phyloP scores from a whole-genome alignment of 148 eudicot genomes.

The Rhododendron ferrugineum region DNA sequence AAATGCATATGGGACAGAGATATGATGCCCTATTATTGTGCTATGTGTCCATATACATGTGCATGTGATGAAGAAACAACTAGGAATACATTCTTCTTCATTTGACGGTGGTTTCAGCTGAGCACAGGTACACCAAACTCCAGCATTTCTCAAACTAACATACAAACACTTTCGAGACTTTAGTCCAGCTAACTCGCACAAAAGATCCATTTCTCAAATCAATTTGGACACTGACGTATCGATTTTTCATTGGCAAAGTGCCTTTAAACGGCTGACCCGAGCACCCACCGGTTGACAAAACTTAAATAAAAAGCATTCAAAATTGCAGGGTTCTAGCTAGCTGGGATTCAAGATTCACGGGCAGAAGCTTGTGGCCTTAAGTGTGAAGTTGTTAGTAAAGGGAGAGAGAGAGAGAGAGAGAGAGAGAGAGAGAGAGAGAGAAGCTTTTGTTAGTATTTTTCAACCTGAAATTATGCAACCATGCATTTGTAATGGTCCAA shows the following conservation, averaged over 20 bases:
- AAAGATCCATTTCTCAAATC: neutral
- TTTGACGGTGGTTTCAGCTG: neutral
- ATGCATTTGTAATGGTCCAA: neutral
- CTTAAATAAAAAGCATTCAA: neutral
- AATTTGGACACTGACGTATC: neutral
- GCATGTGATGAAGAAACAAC: too few relatives aligned
- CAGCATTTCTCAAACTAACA: neutral
- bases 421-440: neutral
- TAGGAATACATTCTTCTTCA: neutral
- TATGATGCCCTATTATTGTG: neutral
- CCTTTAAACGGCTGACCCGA: neutral
- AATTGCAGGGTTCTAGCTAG: neutral
- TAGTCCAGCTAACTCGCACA: neutral
- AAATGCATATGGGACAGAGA: neutral
- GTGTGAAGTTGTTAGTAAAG: neutral
- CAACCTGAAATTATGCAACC: neutral
- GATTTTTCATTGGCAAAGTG: neutral
- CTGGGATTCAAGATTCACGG: conserved; percentile 9
- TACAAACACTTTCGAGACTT: neutral
- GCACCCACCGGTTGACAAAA: neutral
- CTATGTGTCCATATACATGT: neutral
- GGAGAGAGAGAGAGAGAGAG: neutral
- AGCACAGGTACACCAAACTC: conserved; percentile 7
- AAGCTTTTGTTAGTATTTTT: neutral
- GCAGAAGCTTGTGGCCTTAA: neutral